A percentile compares a stretch with the other conserved stretches of the same genome.
Evolutionary conservation across 306 rosid genomes (phyloP).

Genomic region (Pyrus communis): DNA sequence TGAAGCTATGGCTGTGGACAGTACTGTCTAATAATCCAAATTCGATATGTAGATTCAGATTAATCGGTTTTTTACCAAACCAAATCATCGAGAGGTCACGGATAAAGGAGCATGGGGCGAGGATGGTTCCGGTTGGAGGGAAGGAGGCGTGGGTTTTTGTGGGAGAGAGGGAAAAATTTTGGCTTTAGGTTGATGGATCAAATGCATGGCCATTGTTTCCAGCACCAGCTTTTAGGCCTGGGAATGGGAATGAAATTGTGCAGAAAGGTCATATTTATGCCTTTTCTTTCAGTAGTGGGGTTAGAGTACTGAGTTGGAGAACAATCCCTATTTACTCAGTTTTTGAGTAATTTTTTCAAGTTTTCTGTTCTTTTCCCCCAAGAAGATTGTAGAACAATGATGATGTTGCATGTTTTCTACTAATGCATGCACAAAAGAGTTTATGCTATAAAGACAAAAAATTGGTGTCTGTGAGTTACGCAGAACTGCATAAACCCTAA

Average conservation of each 20-base stretch:
- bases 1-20: slow-evolving; percentile 2
- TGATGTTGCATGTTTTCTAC: neutral
- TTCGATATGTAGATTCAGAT: neutral
- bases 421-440: neutral
- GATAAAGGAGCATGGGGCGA: neutral
- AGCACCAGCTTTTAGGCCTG: neutral
- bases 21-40: neutral
- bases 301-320: neutral
- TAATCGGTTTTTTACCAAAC: slow-evolving; percentile 1
- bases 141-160: slow-evolving; percentile 9
- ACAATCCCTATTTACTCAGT: neutral
- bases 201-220: slow-evolving; percentile 1
- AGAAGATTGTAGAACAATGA: neutral
- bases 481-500: neutral
- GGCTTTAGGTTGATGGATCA: neutral
- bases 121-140: slow-evolving; percentile 5
- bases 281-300: neutral
- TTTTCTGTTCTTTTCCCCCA: neutral
- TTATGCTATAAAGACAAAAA: too few relatives aligned
- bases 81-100: neutral
- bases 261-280: neutral
- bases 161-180: neutral
- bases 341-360: neutral
- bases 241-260: neutral
- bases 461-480: too few relatives aligned